Base-by-base conservation (phyloP, 139 green algal genomes). In the Chlorella sp. region DNA sequence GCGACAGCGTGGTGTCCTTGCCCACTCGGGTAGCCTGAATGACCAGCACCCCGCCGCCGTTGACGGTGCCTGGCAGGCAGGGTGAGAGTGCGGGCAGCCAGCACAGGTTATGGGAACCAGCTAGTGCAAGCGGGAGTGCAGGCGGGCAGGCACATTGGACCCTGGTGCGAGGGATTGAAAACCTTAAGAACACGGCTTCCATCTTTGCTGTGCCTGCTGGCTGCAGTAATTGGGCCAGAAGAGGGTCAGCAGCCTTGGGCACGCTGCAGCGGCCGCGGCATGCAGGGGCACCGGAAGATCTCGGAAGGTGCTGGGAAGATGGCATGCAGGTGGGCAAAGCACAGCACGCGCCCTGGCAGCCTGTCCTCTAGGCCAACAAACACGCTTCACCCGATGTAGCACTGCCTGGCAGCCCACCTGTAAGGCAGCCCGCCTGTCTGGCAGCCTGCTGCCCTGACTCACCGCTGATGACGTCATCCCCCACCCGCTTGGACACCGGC, bases 11-110 rank as follows among this genome's bases (percentile, higher is more conserved):
- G 1, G 95, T 97, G 60, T 98, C 96, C 4, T 86, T 85, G 48
- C 97, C 97, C 30, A 98, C 96, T 5, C 94, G 88, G 0, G 91
- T 95, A 0, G 95, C 96, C 30, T 89, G 87, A 64, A 98, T 86
- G 85, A 94, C 85, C 85, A 98, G 90, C 64, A 88, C 42, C 22
- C 88, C 81, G 22, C 90, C 84, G 81, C 89, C 91, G 92, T 99
- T 99, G 86, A 99, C 89, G 36, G 97, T 99, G 77, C 97, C 97
- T 85, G 81, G 21, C 32, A 78, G 71, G 15, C 4, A 19, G 32
- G n/a, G 32, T 15, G 16, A 37, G 71, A 0, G 7, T 37, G 3
- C 32, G 2, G 39, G 3, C 3, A 78, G 71, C 32, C 32, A 40
- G 71, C 32, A 1, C 16, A 34, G 30, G 32, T 2, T 30, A 32